Conservation (phyloP, 306 rosid genomes). For the Cucurbita moschata region DNA sequence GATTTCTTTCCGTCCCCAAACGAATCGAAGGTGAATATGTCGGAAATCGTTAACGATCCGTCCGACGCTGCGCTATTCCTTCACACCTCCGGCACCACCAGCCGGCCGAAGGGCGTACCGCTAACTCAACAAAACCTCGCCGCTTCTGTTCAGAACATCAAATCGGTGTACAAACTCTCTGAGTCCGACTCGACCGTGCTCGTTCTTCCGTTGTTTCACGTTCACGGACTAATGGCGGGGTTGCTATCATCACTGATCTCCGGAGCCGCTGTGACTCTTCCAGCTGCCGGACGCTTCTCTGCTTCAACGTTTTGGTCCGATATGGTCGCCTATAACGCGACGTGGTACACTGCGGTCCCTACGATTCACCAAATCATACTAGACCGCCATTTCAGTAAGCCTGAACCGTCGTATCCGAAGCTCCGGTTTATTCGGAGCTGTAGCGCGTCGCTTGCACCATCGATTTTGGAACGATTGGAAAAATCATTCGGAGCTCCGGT, state of each 20-base stretch:
- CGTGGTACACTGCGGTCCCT: constrained; percentile 94
- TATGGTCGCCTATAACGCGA: constrained; percentile 44
- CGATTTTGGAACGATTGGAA: constrained; percentile 45
- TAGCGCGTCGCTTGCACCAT: constrained; percentile 82
- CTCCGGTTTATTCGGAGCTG: constrained; percentile 83
- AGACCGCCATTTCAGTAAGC: constrained; percentile 53
- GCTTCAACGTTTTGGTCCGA: constrained; percentile 79
- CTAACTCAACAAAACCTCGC: constrained; percentile 67
- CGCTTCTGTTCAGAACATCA: constrained; percentile 51
- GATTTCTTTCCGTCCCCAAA: constrained; percentile 10
- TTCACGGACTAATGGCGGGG: constrained; percentile 65
- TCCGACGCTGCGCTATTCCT: constrained; percentile 76
- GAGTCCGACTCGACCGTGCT: constrained; percentile 69
- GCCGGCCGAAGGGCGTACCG: constrained; percentile 88
- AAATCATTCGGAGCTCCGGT: constrained; percentile 68
- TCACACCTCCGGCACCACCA: constrained; percentile 95
- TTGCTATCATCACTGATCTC: constrained; percentile 47
- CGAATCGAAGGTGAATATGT: not conserved
- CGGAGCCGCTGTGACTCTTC: constrained; percentile 51
- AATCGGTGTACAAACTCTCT: constrained; percentile 52
- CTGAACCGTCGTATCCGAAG: constrained; percentile 50
- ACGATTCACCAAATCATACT: constrained; percentile 90
- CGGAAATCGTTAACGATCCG: constrained; percentile 29
- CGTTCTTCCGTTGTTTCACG: constrained; percentile 78
- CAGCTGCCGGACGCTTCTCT: constrained; percentile 66